phyloP scores from a whole-genome alignment of 192 early-diverging fungal species.

The Anaeromyces robustus region DNA sequence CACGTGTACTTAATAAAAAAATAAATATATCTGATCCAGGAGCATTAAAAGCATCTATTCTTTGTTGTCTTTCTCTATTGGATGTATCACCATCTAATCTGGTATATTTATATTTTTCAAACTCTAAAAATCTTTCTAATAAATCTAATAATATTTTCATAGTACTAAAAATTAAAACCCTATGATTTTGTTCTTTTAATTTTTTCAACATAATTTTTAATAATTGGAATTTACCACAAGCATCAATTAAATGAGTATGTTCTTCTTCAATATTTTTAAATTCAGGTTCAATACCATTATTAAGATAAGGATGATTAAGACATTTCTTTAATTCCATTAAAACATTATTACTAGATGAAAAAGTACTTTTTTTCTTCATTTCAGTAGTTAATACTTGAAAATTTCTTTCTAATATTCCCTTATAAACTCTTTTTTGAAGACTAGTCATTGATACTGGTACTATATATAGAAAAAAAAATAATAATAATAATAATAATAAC shows the following conservation, averaged over 20 bases:
- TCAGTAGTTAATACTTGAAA: too few relatives aligned
- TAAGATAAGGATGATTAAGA: constrained; percentile 52
- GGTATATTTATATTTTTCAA: constrained; percentile 26
- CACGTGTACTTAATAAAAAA: constrained; percentile 56
- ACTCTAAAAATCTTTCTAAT: constrained; percentile 52
- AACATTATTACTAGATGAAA: constrained; percentile 14
- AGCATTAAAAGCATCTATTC: constrained; percentile 51
- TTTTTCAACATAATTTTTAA: constrained; percentile 51
- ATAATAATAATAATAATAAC: too few relatives aligned
- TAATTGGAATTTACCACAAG: constrained; percentile 46
- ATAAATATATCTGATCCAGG: constrained; percentile 38
- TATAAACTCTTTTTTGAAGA: too few relatives aligned
- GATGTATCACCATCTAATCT: constrained; percentile 45
- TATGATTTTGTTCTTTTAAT: constrained; percentile 31
- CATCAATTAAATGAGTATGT: constrained; percentile 38
- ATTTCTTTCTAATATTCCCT: too few relatives aligned
- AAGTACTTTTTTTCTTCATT: too few relatives aligned
- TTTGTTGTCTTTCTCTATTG: constrained; percentile 24
- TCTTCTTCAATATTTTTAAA: constrained; percentile 13
- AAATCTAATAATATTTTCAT: constrained; percentile 73
- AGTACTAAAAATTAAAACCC: constrained; percentile 70
- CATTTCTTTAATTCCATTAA: constrained; percentile 55
- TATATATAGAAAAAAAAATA: too few relatives aligned
- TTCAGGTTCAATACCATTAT: constrained; percentile 31
- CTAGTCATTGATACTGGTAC: too few relatives aligned